Conservation (phyloP, 306 rosid genomes). For the Cicer arietinum region DNA sequence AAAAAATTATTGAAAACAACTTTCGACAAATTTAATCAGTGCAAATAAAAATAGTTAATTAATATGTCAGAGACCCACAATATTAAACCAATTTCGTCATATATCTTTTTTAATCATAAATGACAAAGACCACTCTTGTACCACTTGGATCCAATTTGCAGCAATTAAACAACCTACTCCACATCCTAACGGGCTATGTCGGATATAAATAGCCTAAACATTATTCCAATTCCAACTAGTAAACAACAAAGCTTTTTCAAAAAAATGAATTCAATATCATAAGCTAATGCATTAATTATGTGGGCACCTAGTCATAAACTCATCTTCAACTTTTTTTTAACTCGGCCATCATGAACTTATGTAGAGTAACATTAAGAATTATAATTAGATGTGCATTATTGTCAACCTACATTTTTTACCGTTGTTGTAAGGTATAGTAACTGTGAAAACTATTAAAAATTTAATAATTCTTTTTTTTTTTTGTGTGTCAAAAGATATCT, state of each 20-base stretch:
- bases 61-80: background rate
- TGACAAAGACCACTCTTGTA: conserved; percentile 23
- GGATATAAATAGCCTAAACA: background rate
- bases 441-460: too few relatives aligned
- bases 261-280: conserved; percentile 13
- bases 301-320: conserved; percentile 26
- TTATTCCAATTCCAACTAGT: conserved; percentile 29
- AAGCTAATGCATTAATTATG: conserved; percentile 16
- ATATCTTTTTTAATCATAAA: conserved; percentile 4
- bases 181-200: background rate
- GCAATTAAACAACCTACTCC: conserved; percentile 10
- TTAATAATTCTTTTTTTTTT: too few relatives aligned
- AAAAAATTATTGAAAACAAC: too few relatives aligned
- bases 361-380: conserved; percentile 20
- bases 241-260: conserved; percentile 24
- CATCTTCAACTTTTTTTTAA: background rate
- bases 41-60: too few relatives aligned
- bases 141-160: conserved; percentile 27
- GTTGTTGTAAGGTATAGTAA: too few relatives aligned
- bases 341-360: conserved; percentile 21
- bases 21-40: too few relatives aligned
- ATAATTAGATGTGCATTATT: conserved; percentile 2
- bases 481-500: too few relatives aligned
- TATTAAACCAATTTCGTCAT: background rate
- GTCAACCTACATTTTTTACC: too few relatives aligned